phyloP scores from a whole-genome alignment of 345 rosid species.

The Arabis alpina region DNA sequence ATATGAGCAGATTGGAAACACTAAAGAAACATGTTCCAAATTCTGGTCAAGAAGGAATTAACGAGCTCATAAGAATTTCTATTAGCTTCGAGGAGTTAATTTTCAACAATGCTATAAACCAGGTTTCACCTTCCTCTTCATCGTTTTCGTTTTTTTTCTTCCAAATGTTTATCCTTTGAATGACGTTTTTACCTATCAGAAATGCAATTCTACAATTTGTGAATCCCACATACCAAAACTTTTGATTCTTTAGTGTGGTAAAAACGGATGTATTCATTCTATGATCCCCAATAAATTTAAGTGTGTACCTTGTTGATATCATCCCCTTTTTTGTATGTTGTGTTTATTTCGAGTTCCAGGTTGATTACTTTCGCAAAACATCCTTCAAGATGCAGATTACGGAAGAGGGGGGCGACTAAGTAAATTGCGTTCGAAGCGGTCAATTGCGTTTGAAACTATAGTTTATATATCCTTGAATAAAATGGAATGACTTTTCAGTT shows the following conservation, averaged over 20 bases:
- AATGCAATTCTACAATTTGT: neutral
- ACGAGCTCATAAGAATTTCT: conserved; percentile 35
- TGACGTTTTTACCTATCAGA: neutral
- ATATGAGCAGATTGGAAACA: conserved; percentile 17
- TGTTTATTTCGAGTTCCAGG: conserved; percentile 44
- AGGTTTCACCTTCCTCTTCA: neutral
- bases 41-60: conserved; percentile 14
- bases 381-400: conserved; percentile 67
- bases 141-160: neutral
- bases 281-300: neutral
- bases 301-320: neutral
- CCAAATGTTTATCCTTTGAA: neutral
- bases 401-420: conserved; percentile 45
- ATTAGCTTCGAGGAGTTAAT: conserved; percentile 33
- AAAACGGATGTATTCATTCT: neutral
- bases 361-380: conserved; percentile 68
- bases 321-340: neutral
- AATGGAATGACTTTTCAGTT: no score
- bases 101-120: conserved; percentile 25
- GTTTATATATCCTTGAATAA: neutral
- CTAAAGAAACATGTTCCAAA: conserved; percentile 18
- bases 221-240: neutral
- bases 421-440: conserved; percentile 16
- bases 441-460: neutral
- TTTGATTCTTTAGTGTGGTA: neutral